Evolutionary conservation across 2,329 filamentous ascomycete genomes (phyloP), one percentile per base, ranked within the genome.

Genomic region (Penicillium olsonii): DNA sequence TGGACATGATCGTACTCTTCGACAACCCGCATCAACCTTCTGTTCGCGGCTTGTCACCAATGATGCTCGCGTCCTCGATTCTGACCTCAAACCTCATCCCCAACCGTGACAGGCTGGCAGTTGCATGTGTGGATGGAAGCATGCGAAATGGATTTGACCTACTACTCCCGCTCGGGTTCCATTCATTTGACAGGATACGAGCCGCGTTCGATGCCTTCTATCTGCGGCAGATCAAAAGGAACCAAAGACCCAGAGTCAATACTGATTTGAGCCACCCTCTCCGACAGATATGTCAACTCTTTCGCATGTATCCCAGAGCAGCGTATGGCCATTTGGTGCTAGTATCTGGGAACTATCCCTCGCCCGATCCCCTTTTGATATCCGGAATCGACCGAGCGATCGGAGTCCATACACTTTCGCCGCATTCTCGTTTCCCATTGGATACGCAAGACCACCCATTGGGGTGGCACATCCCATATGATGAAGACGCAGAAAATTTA

Each of bases 1-100:
- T 72, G 26, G 67, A 71, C 42, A 55, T 68, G n/a, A 57, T 67
- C 33, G 62, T 72, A 31, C 45, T 72, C 9, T 55, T 72, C 27
- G 68, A 72, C 45, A 65, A 60, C 31, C 50, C 64, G 70, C 40
- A 46, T 47, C 52, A 54, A 34, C 39, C 55, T 19, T 49, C 60
- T 3, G 48, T 55, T 14, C 45, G 48, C 20, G 34, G 54, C 17
- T 33, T 67, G 18, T 56, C 56, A 14, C 56, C 64, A 15, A 54
- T 59, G 14, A 57, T 55, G 27, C 41, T 59, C 7, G 60, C 54
- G 12, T 59, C 60, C 12, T 61, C 54, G 12, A 51, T 58, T 15
- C 19, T 68, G n/a, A 53, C 57, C 17, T 63, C 63, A 6, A 54
- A 56, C 17, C 41, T 65, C 29, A 50, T 57, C 31, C 41, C 52